These are phyloP conservation scores for Viola odorata DNA, from an alignment of 345 rosid genomes.

Conservation along the genomic window DNA sequence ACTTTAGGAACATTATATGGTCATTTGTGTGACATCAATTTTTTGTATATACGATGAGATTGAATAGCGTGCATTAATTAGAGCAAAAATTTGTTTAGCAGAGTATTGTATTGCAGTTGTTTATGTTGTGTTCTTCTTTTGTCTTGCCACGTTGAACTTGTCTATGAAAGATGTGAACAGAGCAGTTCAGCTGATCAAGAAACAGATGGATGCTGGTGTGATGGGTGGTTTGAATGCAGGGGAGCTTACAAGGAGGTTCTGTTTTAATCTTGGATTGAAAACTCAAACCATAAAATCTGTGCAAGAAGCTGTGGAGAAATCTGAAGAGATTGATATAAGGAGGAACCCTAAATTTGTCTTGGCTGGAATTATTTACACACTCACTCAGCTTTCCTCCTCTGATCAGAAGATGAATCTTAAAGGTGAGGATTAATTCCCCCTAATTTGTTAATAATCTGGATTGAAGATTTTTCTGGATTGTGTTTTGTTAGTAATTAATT, in stretches of 20 bases:
- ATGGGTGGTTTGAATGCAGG: not conserved
- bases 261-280: slow-evolving; percentile 17
- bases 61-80: too few relatives aligned
- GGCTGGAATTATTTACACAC: slow-evolving; percentile 15
- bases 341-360: slow-evolving; percentile 16
- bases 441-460: not conserved
- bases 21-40: too few relatives aligned
- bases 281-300: slow-evolving; percentile 13
- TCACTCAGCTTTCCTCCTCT: slow-evolving; percentile 14
- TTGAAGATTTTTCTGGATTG: not conserved
- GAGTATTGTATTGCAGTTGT: too few relatives aligned
- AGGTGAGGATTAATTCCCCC: slow-evolving; percentile 11
- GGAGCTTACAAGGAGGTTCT: slow-evolving; percentile 17
- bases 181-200: slow-evolving; percentile 7
- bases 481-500: not conserved
- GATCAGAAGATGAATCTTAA: slow-evolving; percentile 4
- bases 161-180: slow-evolving; percentile 11
- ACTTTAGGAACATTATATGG: too few relatives aligned
- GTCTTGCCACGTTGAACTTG: not conserved
- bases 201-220: not conserved
- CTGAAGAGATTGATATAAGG: slow-evolving; percentile 17
- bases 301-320: slow-evolving; percentile 12
- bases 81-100: too few relatives aligned
- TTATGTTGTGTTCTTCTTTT: too few relatives aligned
- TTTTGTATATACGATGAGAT: too few relatives aligned